Conservation (phyloP, 768 basidiomycete species). For the Termitomyces sp. region DNA sequence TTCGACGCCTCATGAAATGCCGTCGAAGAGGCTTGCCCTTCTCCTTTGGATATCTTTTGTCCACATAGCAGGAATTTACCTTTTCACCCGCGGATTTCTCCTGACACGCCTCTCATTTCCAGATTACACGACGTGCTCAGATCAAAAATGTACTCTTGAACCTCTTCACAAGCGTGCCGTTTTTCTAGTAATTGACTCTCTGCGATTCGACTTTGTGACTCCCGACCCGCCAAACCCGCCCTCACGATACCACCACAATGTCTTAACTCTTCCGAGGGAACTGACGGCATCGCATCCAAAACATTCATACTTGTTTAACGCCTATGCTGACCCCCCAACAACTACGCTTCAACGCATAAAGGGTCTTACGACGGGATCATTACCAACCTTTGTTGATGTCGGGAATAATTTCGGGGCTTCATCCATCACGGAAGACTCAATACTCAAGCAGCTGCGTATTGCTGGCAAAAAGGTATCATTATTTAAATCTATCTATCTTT, state of each 20-base stretch:
- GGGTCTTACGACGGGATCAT: constrained; percentile 88
- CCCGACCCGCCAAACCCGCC: constrained; percentile 56
- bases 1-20: constrained; percentile 10
- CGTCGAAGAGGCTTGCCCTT: constrained; percentile 25
- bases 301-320: constrained; percentile 82
- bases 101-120: constrained; percentile 71
- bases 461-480: constrained; percentile 54
- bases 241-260: constrained; percentile 73
- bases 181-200: constrained; percentile 83
- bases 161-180: constrained; percentile 78
- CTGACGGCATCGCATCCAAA: constrained; percentile 58
- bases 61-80: constrained; percentile 76
- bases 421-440: constrained; percentile 82
- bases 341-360: constrained; percentile 94
- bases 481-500: constrained; percentile 2
- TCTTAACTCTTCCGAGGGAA: constrained; percentile 73
- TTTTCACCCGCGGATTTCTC: constrained; percentile 91
- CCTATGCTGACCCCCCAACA: constrained; percentile 92
- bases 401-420: constrained; percentile 89
- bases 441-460: constrained; percentile 63
- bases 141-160: constrained; percentile 36
- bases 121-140: constrained; percentile 39
- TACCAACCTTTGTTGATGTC: constrained; percentile 95
- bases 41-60: constrained; percentile 57
- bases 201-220: constrained; percentile 91